phyloP scores from a whole-genome alignment of 306 rosid species.

The Ziziphus jujuba region DNA sequence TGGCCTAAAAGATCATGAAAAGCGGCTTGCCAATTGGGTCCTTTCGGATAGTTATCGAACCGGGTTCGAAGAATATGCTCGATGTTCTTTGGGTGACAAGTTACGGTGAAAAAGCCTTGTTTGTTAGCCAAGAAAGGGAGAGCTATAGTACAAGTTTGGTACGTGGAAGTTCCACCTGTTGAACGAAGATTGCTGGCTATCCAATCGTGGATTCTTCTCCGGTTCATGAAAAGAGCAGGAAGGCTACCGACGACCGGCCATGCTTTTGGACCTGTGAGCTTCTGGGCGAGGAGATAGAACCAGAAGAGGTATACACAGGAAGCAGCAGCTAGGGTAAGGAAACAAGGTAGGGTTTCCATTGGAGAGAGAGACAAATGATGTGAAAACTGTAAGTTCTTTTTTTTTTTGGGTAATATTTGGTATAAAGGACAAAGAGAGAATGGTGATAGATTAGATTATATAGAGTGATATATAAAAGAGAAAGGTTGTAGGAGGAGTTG shows the following conservation, averaged over 20 bases:
- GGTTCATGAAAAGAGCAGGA: conserved; percentile 57
- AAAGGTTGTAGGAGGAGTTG: conserved; percentile 54
- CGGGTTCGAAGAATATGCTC: conserved; percentile 78
- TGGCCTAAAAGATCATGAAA: conserved; percentile 88
- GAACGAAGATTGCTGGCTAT: conserved; percentile 55
- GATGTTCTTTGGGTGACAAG: conserved; percentile 74
- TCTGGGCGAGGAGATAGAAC: conserved; percentile 54
- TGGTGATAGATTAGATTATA: conserved; percentile 15
- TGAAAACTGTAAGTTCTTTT: neutral
- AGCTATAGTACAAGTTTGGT: conserved; percentile 75
- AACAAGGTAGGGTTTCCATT: conserved; percentile 48
- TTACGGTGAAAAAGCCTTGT: conserved; percentile 71
- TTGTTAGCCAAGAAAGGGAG: conserved; percentile 68
- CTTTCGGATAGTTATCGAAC: conserved; percentile 88
- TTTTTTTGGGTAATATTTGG: neutral
- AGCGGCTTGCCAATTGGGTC: conserved; percentile 83
- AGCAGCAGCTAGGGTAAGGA: conserved; percentile 35
- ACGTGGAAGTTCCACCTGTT: conserved; percentile 56
- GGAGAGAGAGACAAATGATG: neutral
- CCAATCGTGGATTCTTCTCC: conserved; percentile 77
- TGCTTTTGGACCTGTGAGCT: conserved; percentile 66
- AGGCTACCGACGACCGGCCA: conserved; percentile 83
- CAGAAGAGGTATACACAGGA: conserved; percentile 51
- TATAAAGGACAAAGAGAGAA: neutral
- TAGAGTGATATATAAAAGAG: conserved; percentile 13